A percentile compares a stretch with the other conserved stretches of the same genome.
Evolutionary conservation across 495 filamentous ascomycete species (phyloP).

Genomic region (Xylaria flabelliformis): DNA sequence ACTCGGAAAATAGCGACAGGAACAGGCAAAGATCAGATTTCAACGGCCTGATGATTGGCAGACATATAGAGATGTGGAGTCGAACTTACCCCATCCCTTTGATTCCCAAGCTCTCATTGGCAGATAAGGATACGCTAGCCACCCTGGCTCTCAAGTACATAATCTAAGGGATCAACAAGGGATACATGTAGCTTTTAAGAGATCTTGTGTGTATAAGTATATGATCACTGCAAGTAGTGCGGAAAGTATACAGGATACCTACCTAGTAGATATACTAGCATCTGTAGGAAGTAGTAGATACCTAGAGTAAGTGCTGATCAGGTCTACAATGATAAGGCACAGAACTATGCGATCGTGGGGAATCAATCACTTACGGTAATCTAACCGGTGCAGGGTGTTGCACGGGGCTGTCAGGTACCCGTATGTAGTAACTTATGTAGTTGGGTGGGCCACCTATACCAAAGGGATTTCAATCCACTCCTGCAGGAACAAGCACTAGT

Average conservation of each 20-base stretch:
- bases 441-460: neutral
- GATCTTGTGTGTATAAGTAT: neutral
- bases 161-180: too few species aligned
- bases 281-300: neutral
- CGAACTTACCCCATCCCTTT: neutral
- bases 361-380: neutral
- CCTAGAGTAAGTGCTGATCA: neutral
- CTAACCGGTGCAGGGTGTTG: neutral
- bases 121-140: neutral
- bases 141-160: neutral
- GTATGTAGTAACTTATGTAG: neutral
- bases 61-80: neutral
- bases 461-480: slow-evolving; percentile 1
- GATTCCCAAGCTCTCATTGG: neutral
- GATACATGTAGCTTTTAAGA: too few species aligned
- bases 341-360: neutral
- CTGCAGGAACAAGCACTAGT: slow-evolving; percentile 38
- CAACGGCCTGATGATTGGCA: slow-evolving; percentile 13
- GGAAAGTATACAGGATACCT: neutral
- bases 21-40: slow-evolving; percentile 20
- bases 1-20: slow-evolving; percentile 4
- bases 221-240: neutral
- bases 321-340: neutral
- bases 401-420: neutral
- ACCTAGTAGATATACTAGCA: neutral